These are phyloP conservation scores for Kodamaea hsintzibuensis DNA, from an alignment of 805 yeast species.

Conservation along the genomic window DNA sequence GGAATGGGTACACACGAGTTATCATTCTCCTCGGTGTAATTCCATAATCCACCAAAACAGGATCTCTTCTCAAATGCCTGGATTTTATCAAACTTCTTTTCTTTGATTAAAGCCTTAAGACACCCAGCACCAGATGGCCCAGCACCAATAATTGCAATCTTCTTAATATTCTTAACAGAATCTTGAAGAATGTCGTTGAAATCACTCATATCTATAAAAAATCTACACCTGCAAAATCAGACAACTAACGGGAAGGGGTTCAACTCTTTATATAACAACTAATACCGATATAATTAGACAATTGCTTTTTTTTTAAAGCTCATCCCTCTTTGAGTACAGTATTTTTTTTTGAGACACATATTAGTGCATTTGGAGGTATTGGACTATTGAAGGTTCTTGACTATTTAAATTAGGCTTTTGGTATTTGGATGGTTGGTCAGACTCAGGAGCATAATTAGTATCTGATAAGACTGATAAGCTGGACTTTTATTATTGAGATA, in stretches of 20 bases:
- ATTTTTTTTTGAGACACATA: conserved; percentile 1
- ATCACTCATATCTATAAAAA: conserved; percentile 3
- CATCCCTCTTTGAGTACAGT: not conserved
- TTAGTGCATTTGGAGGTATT: not conserved
- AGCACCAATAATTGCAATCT: conserved; percentile 22
- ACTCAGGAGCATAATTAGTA: too few species aligned
- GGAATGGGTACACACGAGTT: conserved; percentile 21
- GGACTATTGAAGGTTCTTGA: not conserved
- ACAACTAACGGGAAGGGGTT: not conserved
- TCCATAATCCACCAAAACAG: conserved; percentile 82
- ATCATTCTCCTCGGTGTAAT: conserved; percentile 44
- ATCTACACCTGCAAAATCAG: not conserved
- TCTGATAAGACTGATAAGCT: too few species aligned
- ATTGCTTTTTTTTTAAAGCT: conserved; percentile 5
- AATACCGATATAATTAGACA: not conserved
- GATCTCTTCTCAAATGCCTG: conserved; percentile 61
- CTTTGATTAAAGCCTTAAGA: conserved; percentile 52
- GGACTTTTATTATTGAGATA: too few species aligned
- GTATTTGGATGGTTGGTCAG: too few species aligned
- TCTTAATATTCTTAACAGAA: conserved; percentile 8
- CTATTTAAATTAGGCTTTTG: too few species aligned
- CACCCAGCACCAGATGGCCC: conserved; percentile 26
- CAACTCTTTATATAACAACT: not conserved
- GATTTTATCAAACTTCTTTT: conserved; percentile 45
- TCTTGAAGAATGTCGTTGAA: conserved; percentile 7